Evolutionary conservation across 345 rosid genomes (phyloP).

Genomic region (Aquilaria sinensis): DNA sequence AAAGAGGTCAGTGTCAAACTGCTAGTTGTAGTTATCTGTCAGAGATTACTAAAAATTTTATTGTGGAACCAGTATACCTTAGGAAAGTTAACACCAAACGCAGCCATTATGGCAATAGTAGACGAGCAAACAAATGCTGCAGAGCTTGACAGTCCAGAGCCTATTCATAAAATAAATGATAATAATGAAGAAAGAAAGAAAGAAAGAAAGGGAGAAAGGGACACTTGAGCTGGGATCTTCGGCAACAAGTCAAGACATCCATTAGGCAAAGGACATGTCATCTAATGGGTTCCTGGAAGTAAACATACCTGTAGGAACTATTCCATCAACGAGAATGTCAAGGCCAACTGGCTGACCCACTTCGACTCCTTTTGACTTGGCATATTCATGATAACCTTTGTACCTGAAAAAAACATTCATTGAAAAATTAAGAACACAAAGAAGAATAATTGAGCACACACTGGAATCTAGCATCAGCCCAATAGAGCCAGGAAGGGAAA

Average conservation of each 20-base stretch:
- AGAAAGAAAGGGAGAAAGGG: neutral
- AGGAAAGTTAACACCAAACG: conserved; percentile 49
- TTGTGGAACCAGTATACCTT: conserved; percentile 39
- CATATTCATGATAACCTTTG: conserved; percentile 79
- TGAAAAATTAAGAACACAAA: too few species aligned
- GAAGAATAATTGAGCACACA: too few species aligned
- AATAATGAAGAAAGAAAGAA: too few species aligned
- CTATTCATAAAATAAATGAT: conserved; percentile 22
- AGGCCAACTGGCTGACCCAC: conserved; percentile 73
- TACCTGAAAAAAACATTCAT: conserved; percentile 34
- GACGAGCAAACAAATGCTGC: conserved; percentile 96
- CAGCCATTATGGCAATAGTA: conserved; percentile 93
- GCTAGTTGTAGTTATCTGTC: too few species aligned
- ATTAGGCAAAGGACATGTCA: too few species aligned
- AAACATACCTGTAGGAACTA: conserved; percentile 79
- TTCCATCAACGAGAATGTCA: conserved; percentile 87
- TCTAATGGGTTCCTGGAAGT: neutral
- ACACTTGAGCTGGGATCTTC: neutral
- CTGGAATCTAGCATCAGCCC: too few species aligned
- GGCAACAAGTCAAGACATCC: neutral
- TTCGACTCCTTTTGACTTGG: conserved; percentile 62
- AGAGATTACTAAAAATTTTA: too few species aligned
- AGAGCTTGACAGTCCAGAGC: conserved; percentile 94
- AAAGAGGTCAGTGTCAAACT: too few species aligned
- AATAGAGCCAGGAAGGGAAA: too few species aligned